Percentiles rank a stretch among this genome's conserved stretches.
Evolutionary conservation across 495 filamentous ascomycete species (phyloP).

Genomic region (Evansstolkia leycettana): DNA sequence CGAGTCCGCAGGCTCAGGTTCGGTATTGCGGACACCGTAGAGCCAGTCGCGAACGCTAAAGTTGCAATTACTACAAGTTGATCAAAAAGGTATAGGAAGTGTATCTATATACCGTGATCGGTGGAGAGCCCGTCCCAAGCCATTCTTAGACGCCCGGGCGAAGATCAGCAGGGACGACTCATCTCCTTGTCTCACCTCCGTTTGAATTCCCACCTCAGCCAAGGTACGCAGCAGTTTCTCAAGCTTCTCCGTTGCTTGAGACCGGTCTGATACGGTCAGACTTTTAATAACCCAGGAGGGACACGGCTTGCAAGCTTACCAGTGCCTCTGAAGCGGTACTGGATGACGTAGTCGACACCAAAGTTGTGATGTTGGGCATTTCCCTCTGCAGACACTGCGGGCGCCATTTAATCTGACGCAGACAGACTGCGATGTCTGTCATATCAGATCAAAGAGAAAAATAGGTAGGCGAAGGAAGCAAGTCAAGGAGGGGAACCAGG

Average conservation of each 20-base stretch:
- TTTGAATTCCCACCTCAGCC: conserved; percentile 61
- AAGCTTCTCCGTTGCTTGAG: conserved; percentile 58
- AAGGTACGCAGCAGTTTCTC: conserved; percentile 62
- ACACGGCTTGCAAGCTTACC: conserved; percentile 31
- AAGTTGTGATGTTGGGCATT: conserved; percentile 37
- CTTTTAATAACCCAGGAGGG: neutral
- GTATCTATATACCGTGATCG: conserved; percentile 46
- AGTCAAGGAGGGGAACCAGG: too few species aligned
- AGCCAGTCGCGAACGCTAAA: conserved; percentile 90
- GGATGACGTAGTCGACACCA: conserved; percentile 87
- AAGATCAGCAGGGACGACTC: conserved; percentile 73
- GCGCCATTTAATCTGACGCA: too few species aligned
- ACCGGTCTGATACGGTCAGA: conserved; percentile 38
- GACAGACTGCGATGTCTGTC: too few species aligned
- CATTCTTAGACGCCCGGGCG: conserved; percentile 46
- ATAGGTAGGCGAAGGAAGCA: too few species aligned
- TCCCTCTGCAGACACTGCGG: neutral
- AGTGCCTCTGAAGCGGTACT: conserved; percentile 55
- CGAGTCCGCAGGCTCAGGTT: conserved; percentile 56
- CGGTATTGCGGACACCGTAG: conserved; percentile 67
- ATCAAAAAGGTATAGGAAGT: conserved; percentile 1
- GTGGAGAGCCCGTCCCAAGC: conserved; percentile 43
- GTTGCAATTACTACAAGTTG: conserved; percentile 1
- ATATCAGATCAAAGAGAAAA: too few species aligned
- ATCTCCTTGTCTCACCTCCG: conserved; percentile 74